Percentiles rank a stretch among this genome's conserved stretches.
phyloP scores from a whole-genome alignment of 768 basidiomycete genomes.

The Pisolithus microcarpus region DNA sequence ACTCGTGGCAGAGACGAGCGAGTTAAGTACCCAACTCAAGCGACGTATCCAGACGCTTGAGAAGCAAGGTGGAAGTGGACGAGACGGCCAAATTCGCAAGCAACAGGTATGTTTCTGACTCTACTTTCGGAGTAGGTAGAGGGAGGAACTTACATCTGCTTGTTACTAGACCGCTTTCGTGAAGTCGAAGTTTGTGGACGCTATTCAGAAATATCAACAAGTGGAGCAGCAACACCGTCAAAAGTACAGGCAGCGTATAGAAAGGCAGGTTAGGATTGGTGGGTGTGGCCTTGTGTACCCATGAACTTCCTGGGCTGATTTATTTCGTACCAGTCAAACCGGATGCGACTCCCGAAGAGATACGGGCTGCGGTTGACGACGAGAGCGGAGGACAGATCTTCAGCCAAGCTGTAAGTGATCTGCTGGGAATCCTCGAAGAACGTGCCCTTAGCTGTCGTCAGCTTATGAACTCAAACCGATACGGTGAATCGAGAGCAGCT shows the following conservation, averaged over 20 bases:
- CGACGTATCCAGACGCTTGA: conserved; percentile 66
- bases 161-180: conserved; percentile 48
- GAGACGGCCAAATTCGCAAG: conserved; percentile 67
- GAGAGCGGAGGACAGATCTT: conserved; percentile 82
- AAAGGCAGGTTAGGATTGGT: conserved; percentile 86
- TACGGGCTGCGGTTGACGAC: conserved; percentile 80
- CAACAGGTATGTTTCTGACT: conserved; percentile 50
- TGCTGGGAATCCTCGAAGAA: neutral
- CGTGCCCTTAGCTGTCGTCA: conserved; percentile 23
- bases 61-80: conserved; percentile 52
- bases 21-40: conserved; percentile 62
- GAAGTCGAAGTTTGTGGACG: conserved; percentile 76
- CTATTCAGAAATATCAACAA: conserved; percentile 77
- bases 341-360: conserved; percentile 84
- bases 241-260: conserved; percentile 75
- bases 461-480: conserved; percentile 88
- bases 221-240: conserved; percentile 76
- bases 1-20: conserved; percentile 65
- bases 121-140: conserved; percentile 1
- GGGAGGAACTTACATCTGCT: conserved; percentile 10
- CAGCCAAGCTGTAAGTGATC: conserved; percentile 63
- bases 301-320: neutral
- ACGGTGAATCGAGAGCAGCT: conserved; percentile 81
- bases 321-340: conserved; percentile 62
- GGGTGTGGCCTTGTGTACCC: conserved; percentile 11